Base-by-base conservation (phyloP, 169 alveolate genomes). In the Neospora caninum region DNA sequence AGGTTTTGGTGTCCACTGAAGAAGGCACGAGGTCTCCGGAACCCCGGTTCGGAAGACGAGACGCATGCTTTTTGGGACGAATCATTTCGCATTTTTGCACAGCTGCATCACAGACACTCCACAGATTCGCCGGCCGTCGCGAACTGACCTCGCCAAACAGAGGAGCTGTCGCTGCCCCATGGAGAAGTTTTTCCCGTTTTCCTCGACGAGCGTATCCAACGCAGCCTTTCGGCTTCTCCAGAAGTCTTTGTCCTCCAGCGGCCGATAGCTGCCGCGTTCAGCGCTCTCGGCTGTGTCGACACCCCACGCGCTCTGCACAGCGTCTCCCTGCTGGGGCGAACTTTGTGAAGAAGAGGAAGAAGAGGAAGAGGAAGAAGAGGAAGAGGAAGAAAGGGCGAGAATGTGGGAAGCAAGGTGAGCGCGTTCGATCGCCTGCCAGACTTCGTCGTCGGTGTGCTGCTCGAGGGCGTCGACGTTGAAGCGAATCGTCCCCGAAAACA, bases 391-490 rank as follows among this genome's bases (percentile, higher is more conserved):
- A 84, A 98, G 92, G 29, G 97, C 89, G 58, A 97, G 95, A 45
- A 98, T 94, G 58, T 96, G 94, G n/a, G 41, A 96, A 96, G 86
- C 41, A 53, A 96, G 80, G 80, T 97, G 97, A 64, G 98, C 96
- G 93, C 96, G 87, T 80, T 86, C 94, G 42, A 96, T 38, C 29
- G 97, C 98, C 82, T 92, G 53, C 96, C 96, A 92, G 18, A 97
- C 93, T 91, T 97, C 96, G 42, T 95, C 97, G 69, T 97, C 98
- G 31, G 96, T 84, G 91, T 94, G 96, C 86, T 96, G 93, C 69
- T 95, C 96, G 91, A 97, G 95, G 13, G 99, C 99, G 96, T 98
- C 99, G 64, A 98, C 84, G 87, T 98, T 98, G 96, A 97, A 97
- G 92, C 99, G 97, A 38, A 98, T 82, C 41, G 98, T 96, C 43